These are phyloP conservation scores for Picea mariana DNA, from an alignment of 83 land plant genomes.

Conservation along the genomic window DNA sequence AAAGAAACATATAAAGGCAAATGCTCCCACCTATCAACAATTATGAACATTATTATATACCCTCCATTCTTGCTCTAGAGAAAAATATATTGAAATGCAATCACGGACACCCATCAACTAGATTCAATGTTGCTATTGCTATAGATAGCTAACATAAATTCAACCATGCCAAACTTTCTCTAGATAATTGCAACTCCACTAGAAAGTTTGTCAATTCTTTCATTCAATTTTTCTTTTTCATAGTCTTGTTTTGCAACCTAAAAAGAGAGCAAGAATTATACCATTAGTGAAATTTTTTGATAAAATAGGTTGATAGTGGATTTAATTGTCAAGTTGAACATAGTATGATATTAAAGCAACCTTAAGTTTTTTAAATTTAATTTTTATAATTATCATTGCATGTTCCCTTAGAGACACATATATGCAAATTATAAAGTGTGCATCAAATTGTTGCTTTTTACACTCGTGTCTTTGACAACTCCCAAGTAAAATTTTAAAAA, in stretches of 20 bases:
- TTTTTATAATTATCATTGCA: too few species aligned
- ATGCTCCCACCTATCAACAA: conserved; percentile 79
- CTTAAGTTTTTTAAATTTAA: too few species aligned
- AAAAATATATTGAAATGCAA: background rate
- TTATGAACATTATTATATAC: background rate
- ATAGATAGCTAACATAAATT: background rate
- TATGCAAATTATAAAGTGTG: too few species aligned
- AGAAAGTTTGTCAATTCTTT: too few species aligned
- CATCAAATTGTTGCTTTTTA: too few species aligned
- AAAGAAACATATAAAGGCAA: too few species aligned
- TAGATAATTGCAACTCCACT: too few species aligned
- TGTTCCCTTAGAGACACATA: too few species aligned
- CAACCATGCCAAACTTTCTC: background rate
- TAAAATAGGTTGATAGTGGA: background rate
- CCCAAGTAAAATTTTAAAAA: too few species aligned
- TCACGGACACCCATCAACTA: background rate
- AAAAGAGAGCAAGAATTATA: too few species aligned
- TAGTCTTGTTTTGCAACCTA: conserved; percentile 21
- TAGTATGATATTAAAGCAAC: too few species aligned
- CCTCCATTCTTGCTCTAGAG: background rate
- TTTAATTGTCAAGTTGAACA: background rate
- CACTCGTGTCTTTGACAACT: too few species aligned
- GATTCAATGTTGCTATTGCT: background rate
- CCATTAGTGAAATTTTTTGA: background rate
- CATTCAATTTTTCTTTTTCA: conserved; percentile 87